phyloP scores from a whole-genome alignment of 2,329 filamentous ascomycete species.

The Botryotinia convoluta region DNA sequence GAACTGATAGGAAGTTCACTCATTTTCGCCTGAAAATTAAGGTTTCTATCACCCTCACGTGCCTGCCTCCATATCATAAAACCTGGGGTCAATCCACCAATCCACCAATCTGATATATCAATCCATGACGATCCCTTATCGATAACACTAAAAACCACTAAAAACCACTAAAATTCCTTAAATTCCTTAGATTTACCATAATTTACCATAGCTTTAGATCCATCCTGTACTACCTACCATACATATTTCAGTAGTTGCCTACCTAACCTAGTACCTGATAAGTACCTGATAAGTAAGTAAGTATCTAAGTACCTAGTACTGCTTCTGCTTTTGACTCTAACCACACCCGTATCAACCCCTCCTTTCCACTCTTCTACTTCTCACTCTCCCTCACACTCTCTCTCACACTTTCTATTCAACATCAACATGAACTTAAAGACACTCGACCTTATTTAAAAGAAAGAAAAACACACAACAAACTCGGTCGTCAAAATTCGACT shows the following conservation, averaged over 20 bases:
- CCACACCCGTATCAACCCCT: slow-evolving; percentile 7
- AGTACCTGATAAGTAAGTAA: too few species aligned
- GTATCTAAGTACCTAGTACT: background rate
- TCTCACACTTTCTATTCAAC: background rate
- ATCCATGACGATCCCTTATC: background rate
- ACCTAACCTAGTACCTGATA: too few species aligned
- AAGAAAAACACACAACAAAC: background rate
- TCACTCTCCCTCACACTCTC: background rate
- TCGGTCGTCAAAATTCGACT: background rate
- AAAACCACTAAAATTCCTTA: background rate
- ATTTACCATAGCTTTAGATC: slow-evolving; percentile 1
- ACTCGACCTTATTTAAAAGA: background rate
- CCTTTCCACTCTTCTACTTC: background rate
- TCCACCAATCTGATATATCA: background rate
- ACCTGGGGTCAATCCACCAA: background rate
- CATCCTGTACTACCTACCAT: background rate
- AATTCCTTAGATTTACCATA: too few species aligned
- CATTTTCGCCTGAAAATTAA: background rate
- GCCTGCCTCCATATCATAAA: background rate
- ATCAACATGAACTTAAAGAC: background rate
- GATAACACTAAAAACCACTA: background rate
- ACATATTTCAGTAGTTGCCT: too few species aligned
- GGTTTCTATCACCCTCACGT: background rate
- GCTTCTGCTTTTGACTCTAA: background rate
- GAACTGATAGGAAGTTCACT: too few species aligned